A percentile compares a stretch with the other conserved stretches of the same genome.
Evolutionary conservation across 495 filamentous ascomycete genomes (phyloP).

Genomic region (Cenococcum geophilum): DNA sequence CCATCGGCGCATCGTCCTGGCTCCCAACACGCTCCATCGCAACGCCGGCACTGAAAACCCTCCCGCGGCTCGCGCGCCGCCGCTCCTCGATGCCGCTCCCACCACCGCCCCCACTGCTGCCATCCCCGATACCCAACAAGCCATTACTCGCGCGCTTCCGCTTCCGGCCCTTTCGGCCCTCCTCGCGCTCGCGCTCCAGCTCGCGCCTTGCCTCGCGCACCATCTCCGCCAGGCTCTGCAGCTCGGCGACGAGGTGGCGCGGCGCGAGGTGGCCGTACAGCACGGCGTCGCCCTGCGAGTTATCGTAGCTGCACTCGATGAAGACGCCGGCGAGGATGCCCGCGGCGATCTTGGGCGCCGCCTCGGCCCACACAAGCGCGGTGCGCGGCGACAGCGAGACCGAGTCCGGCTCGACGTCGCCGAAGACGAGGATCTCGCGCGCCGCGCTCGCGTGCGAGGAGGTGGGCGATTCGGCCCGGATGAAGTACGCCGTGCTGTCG

Average conservation of each 20-base stretch:
- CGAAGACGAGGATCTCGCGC: slow-evolving; percentile 80
- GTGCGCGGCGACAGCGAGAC: slow-evolving; percentile 78
- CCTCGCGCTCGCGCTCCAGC: slow-evolving; percentile 30
- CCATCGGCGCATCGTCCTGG: slow-evolving; percentile 27
- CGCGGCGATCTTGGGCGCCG: slow-evolving; percentile 69
- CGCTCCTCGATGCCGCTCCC: no score
- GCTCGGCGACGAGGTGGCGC: slow-evolving; percentile 68
- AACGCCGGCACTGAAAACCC: neutral
- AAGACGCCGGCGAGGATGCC: slow-evolving; percentile 72
- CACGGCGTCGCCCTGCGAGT: slow-evolving; percentile 62
- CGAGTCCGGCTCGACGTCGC: slow-evolving; percentile 89
- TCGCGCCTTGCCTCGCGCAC: slow-evolving; percentile 47
- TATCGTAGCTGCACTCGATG: slow-evolving; percentile 91
- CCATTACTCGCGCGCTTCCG: slow-evolving; percentile 33
- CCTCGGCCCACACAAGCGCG: slow-evolving; percentile 69
- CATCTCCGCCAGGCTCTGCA: slow-evolving; percentile 61
- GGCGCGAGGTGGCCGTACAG: slow-evolving; percentile 88
- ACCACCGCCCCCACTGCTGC: neutral
- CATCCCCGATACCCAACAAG: slow-evolving; percentile 2
- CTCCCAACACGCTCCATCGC: slow-evolving; percentile 14
- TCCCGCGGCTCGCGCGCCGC: neutral
- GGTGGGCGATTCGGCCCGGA: slow-evolving; percentile 54
- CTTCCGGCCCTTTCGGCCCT: slow-evolving; percentile 28
- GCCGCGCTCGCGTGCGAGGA: slow-evolving; percentile 9
- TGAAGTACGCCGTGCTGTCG: slow-evolving; percentile 88